These are phyloP conservation scores for Omphalea diandra DNA, from an alignment of 441 rosid genomes.

Conservation along the genomic window DNA sequence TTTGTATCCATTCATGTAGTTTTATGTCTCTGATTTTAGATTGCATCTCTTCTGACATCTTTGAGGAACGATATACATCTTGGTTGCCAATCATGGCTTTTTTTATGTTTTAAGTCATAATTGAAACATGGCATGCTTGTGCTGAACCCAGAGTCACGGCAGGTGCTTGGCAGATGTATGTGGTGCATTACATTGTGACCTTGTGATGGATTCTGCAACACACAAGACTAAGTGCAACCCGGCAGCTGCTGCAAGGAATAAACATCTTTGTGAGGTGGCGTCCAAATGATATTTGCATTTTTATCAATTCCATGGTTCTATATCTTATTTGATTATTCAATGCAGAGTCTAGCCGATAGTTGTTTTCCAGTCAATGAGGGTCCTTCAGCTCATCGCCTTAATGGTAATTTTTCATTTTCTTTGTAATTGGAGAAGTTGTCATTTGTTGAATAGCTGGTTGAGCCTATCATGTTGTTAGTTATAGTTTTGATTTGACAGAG, in stretches of 20 bases:
- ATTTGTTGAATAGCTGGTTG: slow-evolving; percentile 4
- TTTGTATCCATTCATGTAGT: not conserved
- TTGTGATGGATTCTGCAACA: slow-evolving; percentile 51
- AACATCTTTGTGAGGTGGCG: slow-evolving; percentile 88
- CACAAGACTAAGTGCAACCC: slow-evolving; percentile 82
- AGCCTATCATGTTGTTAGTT: slow-evolving; percentile 6
- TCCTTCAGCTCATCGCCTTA: slow-evolving; percentile 79
- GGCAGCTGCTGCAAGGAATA: slow-evolving; percentile 76
- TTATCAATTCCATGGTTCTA: slow-evolving; percentile 7
- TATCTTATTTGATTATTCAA: slow-evolving; percentile 16
- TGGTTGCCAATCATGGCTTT: slow-evolving; percentile 3
- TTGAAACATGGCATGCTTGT: slow-evolving; percentile 16
- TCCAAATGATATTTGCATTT: not conserved
- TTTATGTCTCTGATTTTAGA: not conserved
- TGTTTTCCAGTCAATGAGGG: slow-evolving; percentile 88
- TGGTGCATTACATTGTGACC: slow-evolving; percentile 95
- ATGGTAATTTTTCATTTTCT: slow-evolving; percentile 48
- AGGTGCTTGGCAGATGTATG: slow-evolving; percentile 92
- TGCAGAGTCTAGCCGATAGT: slow-evolving; percentile 78
- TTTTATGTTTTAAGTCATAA: not conserved
- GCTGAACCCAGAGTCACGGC: slow-evolving; percentile 52
- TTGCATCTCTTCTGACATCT: not conserved
- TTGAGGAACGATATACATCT: no score
- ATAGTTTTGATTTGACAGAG: slow-evolving; percentile 42
- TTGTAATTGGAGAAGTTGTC: slow-evolving; percentile 14